Conservation (phyloP, 2,329 filamentous ascomycete genomes). For the Fusarium camptoceras region DNA sequence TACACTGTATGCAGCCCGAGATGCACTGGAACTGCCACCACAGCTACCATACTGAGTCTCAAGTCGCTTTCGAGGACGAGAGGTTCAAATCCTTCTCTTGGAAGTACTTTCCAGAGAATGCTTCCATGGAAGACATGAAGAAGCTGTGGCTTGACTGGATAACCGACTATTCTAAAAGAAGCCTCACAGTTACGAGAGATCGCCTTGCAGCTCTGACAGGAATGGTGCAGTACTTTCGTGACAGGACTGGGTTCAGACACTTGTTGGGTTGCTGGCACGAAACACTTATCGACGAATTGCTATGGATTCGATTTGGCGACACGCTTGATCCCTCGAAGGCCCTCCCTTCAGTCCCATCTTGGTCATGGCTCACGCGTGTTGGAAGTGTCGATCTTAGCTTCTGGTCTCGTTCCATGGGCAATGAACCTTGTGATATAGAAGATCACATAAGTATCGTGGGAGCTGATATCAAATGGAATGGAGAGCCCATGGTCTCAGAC, state of each 20-base stretch:
- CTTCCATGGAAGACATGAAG: background rate
- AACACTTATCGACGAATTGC: conserved; percentile 1
- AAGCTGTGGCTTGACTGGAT: conserved; percentile 17
- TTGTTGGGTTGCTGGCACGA: conserved; percentile 12
- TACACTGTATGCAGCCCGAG: conserved; percentile 21
- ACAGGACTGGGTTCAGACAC: background rate
- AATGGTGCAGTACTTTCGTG: conserved; percentile 3
- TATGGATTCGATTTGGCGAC: conserved; percentile 1
- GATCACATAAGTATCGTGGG: background rate
- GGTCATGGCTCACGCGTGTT: conserved; percentile 19
- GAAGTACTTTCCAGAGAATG: background rate
- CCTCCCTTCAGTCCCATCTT: background rate
- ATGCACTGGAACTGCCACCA: conserved; percentile 18
- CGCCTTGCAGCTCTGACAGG: conserved; percentile 2
- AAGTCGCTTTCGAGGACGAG: background rate
- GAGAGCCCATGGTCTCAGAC: background rate
- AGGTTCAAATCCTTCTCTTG: background rate
- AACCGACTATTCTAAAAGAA: conserved; percentile 7
- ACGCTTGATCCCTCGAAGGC: background rate
- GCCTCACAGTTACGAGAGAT: conserved; percentile 6
- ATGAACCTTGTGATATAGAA: too few relatives aligned
- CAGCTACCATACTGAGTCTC: conserved; percentile 5
- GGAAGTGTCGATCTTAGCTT: background rate
- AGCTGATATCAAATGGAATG: background rate
- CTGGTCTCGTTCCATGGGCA: background rate